Evolutionary conservation across 176 grass and related monocot genomes (phyloP).

Genomic region (Bromus sterilis): DNA sequence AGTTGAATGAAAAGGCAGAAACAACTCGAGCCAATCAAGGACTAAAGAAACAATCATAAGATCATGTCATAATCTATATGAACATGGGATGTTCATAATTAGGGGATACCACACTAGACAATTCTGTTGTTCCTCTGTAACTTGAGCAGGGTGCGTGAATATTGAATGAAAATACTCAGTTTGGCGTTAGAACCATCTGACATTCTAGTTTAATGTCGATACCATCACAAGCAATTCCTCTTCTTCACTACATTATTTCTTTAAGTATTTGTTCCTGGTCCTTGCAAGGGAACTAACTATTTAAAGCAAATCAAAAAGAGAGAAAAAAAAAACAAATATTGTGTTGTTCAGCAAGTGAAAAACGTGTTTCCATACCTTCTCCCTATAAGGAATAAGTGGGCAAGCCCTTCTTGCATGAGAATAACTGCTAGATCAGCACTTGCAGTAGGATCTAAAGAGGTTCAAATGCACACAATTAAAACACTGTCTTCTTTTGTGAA

Average conservation of each 20-base stretch:
- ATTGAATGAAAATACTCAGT: background rate
- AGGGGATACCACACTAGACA: background rate
- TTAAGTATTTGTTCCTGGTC: background rate
- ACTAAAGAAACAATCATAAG: background rate
- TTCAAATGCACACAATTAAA: constrained; percentile 13
- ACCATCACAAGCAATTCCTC: background rate
- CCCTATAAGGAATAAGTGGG: constrained; percentile 81
- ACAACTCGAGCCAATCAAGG: background rate
- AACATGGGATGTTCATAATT: background rate
- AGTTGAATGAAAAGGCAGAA: background rate
- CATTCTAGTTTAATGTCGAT: background rate
- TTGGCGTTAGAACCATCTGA: background rate
- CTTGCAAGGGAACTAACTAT: constrained; percentile 2
- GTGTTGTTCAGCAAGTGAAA: background rate
- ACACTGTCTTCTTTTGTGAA: background rate
- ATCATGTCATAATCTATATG: background rate
- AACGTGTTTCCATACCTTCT: constrained; percentile 49
- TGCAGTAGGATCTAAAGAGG: constrained; percentile 73
- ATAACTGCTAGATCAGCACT: constrained; percentile 98
- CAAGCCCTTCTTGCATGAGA: constrained; percentile 99
- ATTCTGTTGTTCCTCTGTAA: background rate
- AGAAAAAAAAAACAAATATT: background rate
- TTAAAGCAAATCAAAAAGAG: background rate
- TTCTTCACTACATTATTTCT: background rate
- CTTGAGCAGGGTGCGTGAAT: background rate